Conservation (phyloP, 176 grass and related monocot species). For the Carex pumila region DNA sequence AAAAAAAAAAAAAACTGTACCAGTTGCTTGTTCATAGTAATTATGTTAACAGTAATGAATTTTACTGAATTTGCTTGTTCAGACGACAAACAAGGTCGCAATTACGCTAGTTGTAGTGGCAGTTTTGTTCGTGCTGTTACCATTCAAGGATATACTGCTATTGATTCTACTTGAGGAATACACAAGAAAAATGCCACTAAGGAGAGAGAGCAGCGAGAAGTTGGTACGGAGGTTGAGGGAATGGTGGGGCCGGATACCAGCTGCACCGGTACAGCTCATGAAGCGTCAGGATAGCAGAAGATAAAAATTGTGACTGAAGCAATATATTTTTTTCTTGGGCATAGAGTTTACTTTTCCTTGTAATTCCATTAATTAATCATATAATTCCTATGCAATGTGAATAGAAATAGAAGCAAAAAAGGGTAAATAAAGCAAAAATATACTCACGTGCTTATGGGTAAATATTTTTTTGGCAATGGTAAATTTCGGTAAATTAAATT, state of each 20-base stretch:
- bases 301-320: slow-evolving; percentile 25
- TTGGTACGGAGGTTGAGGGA: slow-evolving; percentile 67
- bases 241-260: slow-evolving; percentile 84
- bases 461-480: not conserved
- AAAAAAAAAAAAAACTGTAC: too few relatives aligned
- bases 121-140: slow-evolving; percentile 30
- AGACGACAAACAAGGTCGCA: slow-evolving; percentile 73
- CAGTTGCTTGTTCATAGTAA: not conserved
- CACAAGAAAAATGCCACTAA: slow-evolving; percentile 83
- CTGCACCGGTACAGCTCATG: slow-evolving; percentile 60
- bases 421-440: not conserved
- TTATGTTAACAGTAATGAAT: not conserved
- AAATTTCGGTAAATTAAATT: not conserved
- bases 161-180: slow-evolving; percentile 60
- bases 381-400: not conserved
- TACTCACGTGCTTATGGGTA: not conserved
- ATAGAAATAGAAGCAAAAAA: slow-evolving; percentile 1
- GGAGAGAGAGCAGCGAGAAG: slow-evolving; percentile 83
- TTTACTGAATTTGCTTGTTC: slow-evolving; percentile 1
- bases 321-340: not conserved
- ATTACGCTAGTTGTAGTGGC: slow-evolving; percentile 28
- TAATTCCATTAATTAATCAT: slow-evolving; percentile 2
- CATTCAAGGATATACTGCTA: slow-evolving; percentile 40
- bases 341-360: not conserved
- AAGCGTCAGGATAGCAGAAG: slow-evolving; percentile 35